Percentiles rank a stretch among this genome's conserved stretches.
Evolutionary conservation across 768 basidiomycete genomes (phyloP).

Genomic region (Floccularia luteovirens): DNA sequence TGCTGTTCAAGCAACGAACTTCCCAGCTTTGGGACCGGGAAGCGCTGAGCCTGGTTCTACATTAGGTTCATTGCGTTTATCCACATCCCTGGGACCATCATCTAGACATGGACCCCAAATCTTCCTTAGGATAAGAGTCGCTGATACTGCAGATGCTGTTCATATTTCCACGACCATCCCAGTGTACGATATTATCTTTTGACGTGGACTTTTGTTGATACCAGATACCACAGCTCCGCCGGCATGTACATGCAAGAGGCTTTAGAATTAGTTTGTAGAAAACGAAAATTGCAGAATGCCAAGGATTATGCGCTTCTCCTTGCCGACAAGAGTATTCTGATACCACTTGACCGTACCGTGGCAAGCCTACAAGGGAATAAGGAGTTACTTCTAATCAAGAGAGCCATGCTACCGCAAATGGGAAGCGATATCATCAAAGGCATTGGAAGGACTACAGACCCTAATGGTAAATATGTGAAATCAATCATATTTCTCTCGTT

Average conservation of each 20-base stretch:
- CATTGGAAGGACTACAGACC: constrained; percentile 74
- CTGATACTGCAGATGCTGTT: constrained; percentile 73
- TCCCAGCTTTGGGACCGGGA: constrained; percentile 27
- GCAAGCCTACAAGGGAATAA: constrained; percentile 86
- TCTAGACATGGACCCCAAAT: constrained; percentile 74
- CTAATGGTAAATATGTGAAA: constrained; percentile 59
- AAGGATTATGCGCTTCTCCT: constrained; percentile 81
- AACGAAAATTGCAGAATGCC: constrained; percentile 56
- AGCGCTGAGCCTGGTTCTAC: constrained; percentile 40
- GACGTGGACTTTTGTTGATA: background rate
- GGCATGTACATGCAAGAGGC: constrained; percentile 98
- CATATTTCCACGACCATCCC: constrained; percentile 88
- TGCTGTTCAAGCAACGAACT: constrained; percentile 30
- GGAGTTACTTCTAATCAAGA: constrained; percentile 75
- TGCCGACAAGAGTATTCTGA: constrained; percentile 61
- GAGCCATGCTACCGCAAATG: constrained; percentile 65
- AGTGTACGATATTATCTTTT: constrained; percentile 49
- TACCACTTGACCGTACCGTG: constrained; percentile 94
- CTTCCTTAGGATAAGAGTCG: constrained; percentile 76
- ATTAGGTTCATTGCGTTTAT: constrained; percentile 40
- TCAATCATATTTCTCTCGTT: background rate
- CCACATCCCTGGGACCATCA: constrained; percentile 63
- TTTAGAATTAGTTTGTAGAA: constrained; percentile 74
- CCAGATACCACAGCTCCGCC: constrained; percentile 44
- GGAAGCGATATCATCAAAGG: constrained; percentile 64